phyloP scores from a whole-genome alignment of 1,284 basidiomycete species.

The Sutorius eximius region DNA sequence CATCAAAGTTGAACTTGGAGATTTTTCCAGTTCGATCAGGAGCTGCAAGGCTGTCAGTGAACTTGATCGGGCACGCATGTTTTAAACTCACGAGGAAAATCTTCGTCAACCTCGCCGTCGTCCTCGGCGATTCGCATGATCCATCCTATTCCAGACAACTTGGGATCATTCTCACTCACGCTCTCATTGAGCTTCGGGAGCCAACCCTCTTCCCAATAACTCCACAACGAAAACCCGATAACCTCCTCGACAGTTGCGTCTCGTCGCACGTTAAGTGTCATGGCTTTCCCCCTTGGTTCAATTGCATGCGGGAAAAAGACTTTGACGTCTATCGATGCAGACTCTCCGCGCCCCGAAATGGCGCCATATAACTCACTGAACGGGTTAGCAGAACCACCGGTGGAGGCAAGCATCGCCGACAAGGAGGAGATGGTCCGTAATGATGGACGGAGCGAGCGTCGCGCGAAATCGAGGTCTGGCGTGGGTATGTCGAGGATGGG shows the following conservation, averaged over 20 bases:
- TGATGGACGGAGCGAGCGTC: conserved; percentile 46
- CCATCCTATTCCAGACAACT: conserved; percentile 85
- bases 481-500: conserved; percentile 22
- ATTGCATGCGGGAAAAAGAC: conserved; percentile 88
- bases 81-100: conserved; percentile 80
- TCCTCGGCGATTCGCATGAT: conserved; percentile 95
- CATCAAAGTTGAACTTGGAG: conserved; percentile 87
- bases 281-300: conserved; percentile 55
- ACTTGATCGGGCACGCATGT: background rate
- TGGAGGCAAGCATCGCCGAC: conserved; percentile 63
- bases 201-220: conserved; percentile 88
- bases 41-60: conserved; percentile 49
- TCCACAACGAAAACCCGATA: conserved; percentile 90
- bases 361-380: conserved; percentile 81
- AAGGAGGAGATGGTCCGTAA: conserved; percentile 56
- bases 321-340: conserved; percentile 64
- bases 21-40: conserved; percentile 87
- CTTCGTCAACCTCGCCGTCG: conserved; percentile 97
- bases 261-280: conserved; percentile 73
- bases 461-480: conserved; percentile 48
- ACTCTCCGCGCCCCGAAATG: conserved; percentile 72
- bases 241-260: conserved; percentile 96
- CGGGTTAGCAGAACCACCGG: conserved; percentile 66
- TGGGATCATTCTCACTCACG: conserved; percentile 55
- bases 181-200: conserved; percentile 74